Evolutionary conservation across 2,329 filamentous ascomycete genomes (phyloP).

Genomic region (Fusarium torulosum): DNA sequence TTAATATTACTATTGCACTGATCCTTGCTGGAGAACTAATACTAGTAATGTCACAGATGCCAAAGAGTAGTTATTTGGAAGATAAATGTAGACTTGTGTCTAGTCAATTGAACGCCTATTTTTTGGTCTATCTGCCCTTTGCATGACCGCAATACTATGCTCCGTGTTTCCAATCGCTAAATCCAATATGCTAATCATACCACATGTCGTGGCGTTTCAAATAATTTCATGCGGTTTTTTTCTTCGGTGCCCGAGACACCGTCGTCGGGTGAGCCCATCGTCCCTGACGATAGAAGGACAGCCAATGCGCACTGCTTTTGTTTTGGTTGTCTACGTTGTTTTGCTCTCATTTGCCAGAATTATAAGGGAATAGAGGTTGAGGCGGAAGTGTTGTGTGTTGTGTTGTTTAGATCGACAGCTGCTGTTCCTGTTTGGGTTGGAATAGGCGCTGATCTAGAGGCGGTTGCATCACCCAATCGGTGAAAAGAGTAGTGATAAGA

Average conservation of each 20-base stretch:
- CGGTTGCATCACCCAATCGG: constrained; percentile 25
- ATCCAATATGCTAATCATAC: constrained; percentile 40
- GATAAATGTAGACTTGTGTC: constrained; percentile 28
- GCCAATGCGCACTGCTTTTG: constrained; percentile 46
- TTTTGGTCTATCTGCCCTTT: constrained; percentile 36
- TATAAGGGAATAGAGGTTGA: constrained; percentile 8
- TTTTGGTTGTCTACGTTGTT: constrained; percentile 37
- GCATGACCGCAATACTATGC: constrained; percentile 36
- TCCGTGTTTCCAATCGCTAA: constrained; percentile 39
- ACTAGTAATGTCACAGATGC: background rate
- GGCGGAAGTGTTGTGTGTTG: constrained; percentile 3
- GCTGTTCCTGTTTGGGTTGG: constrained; percentile 27
- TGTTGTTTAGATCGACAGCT: constrained; percentile 34
- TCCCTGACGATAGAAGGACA: constrained; percentile 32
- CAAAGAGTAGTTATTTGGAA: background rate
- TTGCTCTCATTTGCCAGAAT: constrained; percentile 17
- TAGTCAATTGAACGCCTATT: constrained; percentile 32
- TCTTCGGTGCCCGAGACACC: constrained; percentile 36
- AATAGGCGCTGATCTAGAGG: constrained; percentile 29
- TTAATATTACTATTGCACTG: background rate
- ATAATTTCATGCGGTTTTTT: constrained; percentile 37
- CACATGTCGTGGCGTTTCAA: constrained; percentile 27
- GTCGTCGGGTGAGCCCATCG: constrained; percentile 8
- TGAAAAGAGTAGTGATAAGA: constrained; percentile 13
- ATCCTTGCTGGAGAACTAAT: background rate